A percentile compares a stretch with the other conserved stretches of the same genome.
These are phyloP conservation scores for Stemphylium beticola DNA, from an alignment of 2,329 filamentous ascomycete species.

Conservation along the genomic window DNA sequence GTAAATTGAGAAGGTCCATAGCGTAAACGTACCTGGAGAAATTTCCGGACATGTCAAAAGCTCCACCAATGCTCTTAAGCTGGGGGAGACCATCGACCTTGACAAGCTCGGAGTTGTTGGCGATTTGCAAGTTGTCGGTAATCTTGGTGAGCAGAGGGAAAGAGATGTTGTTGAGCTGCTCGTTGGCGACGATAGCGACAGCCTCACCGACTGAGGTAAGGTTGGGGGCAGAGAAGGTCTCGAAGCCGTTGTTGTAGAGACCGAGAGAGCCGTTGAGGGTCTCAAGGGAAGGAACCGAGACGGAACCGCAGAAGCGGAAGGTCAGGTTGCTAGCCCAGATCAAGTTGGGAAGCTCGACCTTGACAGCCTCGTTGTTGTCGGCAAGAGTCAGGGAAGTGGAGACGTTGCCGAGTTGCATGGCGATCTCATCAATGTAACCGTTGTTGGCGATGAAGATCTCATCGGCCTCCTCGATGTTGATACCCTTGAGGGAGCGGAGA, in stretches of 20 bases:
- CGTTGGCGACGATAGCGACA: constrained; percentile 64
- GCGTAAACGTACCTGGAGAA: constrained; percentile 73
- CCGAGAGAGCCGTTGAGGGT: constrained; percentile 79
- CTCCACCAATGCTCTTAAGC: constrained; percentile 74
- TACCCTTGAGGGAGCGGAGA: constrained; percentile 77
- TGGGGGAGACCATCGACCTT: constrained; percentile 70
- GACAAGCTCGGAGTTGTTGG: constrained; percentile 83
- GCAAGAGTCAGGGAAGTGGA: constrained; percentile 73
- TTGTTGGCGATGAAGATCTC: constrained; percentile 86
- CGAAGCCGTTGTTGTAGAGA: constrained; percentile 80
- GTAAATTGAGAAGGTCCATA: neutral
- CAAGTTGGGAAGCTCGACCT: constrained; percentile 78
- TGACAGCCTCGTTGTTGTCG: constrained; percentile 77
- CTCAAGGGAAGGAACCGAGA: constrained; percentile 75
- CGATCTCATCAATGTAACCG: constrained; percentile 74
- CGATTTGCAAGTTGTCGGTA: constrained; percentile 80
- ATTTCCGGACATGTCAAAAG: constrained; percentile 82
- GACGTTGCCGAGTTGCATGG: constrained; percentile 79
- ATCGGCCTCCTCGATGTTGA: constrained; percentile 76
- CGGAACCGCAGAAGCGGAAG: constrained; percentile 77
- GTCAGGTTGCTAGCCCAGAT: constrained; percentile 79
- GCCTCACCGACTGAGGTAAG: constrained; percentile 69
- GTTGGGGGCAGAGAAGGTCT: constrained; percentile 68
- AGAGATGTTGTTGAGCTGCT: constrained; percentile 72
- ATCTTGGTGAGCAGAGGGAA: constrained; percentile 72